phyloP scores from a whole-genome alignment of 1,284 basidiomycete genomes.

The Pseudomicrostroma phylloplanum region DNA sequence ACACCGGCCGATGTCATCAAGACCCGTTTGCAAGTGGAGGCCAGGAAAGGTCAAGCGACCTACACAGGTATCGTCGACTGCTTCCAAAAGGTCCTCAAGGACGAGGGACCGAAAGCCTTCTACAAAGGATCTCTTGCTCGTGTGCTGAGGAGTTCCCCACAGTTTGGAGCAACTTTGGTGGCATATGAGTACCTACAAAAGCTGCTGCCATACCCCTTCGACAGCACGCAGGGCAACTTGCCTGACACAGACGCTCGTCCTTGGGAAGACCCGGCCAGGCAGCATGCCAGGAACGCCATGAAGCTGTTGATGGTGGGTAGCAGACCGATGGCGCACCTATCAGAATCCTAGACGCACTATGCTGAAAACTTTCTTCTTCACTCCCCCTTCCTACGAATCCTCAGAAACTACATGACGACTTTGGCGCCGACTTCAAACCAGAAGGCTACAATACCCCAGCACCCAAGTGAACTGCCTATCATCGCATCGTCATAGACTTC shows the following conservation, averaged over 20 bases:
- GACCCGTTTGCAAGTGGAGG: conserved; percentile 96
- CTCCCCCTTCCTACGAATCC: background rate
- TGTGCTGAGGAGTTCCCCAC: conserved; percentile 65
- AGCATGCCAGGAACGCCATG: conserved; percentile 18
- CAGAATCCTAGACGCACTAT: background rate
- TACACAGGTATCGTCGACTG: conserved; percentile 90
- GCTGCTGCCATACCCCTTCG: conserved; percentile 25
- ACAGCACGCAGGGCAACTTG: conserved; percentile 10
- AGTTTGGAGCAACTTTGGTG: conserved; percentile 85
- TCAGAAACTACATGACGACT: conserved; percentile 22
- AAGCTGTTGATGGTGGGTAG: conserved; percentile 10
- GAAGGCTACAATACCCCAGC: conserved; percentile 9
- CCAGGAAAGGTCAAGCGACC: conserved; percentile 79
- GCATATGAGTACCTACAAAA: conserved; percentile 68
- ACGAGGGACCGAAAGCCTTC: conserved; percentile 80
- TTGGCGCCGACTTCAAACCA: conserved; percentile 18
- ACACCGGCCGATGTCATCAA: conserved; percentile 80
- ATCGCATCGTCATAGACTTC: too few species aligned
- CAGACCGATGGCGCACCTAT: background rate
- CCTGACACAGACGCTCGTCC: conserved; percentile 10
- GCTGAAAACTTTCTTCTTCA: background rate
- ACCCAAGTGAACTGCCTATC: too few species aligned
- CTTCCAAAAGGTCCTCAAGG: conserved; percentile 72
- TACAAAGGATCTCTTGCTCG: conserved; percentile 95
- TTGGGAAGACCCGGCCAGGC: conserved; percentile 24